A percentile compares a stretch with the other conserved stretches of the same genome.
These are phyloP conservation scores for Corymbia citriodora DNA, from an alignment of 441 rosid genomes.

Conservation along the genomic window DNA sequence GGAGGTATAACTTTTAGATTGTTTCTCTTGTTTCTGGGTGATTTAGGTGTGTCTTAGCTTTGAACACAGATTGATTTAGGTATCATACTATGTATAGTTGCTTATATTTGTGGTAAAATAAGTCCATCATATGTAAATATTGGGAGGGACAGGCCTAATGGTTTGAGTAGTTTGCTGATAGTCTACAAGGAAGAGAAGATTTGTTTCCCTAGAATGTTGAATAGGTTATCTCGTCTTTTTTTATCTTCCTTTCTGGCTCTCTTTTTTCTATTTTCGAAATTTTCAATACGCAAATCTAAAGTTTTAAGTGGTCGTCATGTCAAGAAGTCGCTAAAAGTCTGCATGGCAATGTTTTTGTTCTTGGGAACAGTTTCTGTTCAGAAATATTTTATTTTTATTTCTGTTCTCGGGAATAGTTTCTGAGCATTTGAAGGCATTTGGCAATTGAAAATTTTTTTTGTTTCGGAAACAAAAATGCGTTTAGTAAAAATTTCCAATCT, in stretches of 20 bases:
- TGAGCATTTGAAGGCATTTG: no score
- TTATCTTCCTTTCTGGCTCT: not conserved
- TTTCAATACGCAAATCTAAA: not conserved
- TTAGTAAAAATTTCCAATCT: no score
- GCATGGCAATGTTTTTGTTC: no score
- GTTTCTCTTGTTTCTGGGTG: not conserved
- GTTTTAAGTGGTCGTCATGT: not conserved
- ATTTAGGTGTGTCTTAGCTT: not conserved
- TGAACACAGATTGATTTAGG: not conserved
- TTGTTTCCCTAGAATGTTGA: not conserved
- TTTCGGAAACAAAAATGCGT: no score
- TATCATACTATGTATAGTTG: not conserved
- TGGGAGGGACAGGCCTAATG: not conserved
- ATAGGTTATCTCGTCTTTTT: not conserved
- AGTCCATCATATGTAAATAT: not conserved
- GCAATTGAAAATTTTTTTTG: no score
- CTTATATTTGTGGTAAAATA: not conserved
- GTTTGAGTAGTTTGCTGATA: not conserved
- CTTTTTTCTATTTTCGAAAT: not conserved
- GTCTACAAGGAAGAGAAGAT: not conserved
- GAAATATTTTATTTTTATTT: no score
- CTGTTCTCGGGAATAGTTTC: no score
- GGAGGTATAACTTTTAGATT: conserved; percentile 55
- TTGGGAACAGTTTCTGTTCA: no score
- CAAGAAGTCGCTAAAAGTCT: not conserved